Conservation (phyloP, 2,329 filamentous ascomycete genomes). For the Phialemoniopsis sp. region DNA sequence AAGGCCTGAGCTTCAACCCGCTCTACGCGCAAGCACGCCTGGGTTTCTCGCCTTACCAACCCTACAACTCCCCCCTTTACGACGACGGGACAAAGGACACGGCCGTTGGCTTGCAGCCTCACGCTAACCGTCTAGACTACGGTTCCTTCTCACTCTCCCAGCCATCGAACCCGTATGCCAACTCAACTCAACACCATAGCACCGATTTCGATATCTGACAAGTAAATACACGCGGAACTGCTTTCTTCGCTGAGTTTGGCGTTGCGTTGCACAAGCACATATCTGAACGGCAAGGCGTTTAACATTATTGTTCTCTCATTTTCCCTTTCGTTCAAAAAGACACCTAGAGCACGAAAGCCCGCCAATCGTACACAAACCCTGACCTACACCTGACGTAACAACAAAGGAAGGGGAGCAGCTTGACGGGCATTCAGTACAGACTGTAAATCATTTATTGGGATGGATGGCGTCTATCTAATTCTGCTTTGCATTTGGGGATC, state of each 20-base stretch:
- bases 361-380: too few relatives aligned
- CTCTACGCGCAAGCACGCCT: constrained; percentile 7
- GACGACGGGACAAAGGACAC: constrained; percentile 16
- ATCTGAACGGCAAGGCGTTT: too few relatives aligned
- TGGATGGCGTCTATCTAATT: too few relatives aligned
- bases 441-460: too few relatives aligned
- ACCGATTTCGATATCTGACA: constrained; percentile 4
- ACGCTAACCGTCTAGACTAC: constrained; percentile 13
- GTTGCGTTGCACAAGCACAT: not conserved
- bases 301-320: too few relatives aligned
- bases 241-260: not conserved
- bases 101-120: constrained; percentile 17
- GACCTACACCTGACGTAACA: too few relatives aligned
- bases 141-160: constrained; percentile 6
- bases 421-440: too few relatives aligned
- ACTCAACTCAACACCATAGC: not conserved
- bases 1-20: not conserved
- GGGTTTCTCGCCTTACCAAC: constrained; percentile 9
- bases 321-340: too few relatives aligned
- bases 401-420: too few relatives aligned
- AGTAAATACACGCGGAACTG: not conserved
- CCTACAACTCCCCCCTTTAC: constrained; percentile 17
- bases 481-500: too few relatives aligned
- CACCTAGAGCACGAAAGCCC: too few relatives aligned
- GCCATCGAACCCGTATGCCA: constrained; percentile 4